Evolutionary conservation across 2,329 filamentous ascomycete genomes (phyloP).

Genomic region (Aureobasidium leucospermi): DNA sequence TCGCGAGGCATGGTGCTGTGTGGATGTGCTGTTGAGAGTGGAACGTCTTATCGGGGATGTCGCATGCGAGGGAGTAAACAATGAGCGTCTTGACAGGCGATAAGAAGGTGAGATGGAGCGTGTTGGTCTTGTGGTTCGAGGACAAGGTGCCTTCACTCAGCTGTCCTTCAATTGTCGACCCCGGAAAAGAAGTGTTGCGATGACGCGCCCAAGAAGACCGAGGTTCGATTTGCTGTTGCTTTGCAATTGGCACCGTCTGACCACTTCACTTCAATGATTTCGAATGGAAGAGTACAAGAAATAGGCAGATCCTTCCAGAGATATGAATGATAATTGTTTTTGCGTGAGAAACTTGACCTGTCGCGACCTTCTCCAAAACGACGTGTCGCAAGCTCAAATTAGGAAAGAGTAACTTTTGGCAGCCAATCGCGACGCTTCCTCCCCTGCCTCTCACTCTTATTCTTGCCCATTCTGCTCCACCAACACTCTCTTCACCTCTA

Average conservation of each 20-base stretch:
- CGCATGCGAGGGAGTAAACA: background rate
- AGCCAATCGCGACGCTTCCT: background rate
- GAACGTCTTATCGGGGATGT: background rate
- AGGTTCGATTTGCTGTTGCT: background rate
- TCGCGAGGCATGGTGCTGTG: constrained; percentile 40
- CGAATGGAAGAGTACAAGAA: background rate
- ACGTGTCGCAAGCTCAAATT: background rate
- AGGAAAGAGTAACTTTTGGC: constrained; percentile 1
- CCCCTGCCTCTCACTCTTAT: constrained; percentile 7
- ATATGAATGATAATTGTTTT: background rate
- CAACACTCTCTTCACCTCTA: background rate
- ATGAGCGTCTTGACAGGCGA: background rate
- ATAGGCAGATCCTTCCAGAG: background rate
- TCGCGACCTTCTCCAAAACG: background rate
- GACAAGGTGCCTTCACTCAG: background rate
- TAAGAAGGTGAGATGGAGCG: background rate
- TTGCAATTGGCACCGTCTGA: background rate
- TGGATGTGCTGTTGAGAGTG: background rate
- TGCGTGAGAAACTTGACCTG: background rate
- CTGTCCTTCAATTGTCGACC: background rate
- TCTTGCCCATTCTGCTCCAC: background rate
- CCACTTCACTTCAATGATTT: background rate
- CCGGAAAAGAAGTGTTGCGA: background rate
- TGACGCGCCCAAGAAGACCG: constrained; percentile 3
- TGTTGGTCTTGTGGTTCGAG: background rate